phyloP scores from a whole-genome alignment of 2,329 filamentous ascomycete species.

The Cercospora sp. region DNA sequence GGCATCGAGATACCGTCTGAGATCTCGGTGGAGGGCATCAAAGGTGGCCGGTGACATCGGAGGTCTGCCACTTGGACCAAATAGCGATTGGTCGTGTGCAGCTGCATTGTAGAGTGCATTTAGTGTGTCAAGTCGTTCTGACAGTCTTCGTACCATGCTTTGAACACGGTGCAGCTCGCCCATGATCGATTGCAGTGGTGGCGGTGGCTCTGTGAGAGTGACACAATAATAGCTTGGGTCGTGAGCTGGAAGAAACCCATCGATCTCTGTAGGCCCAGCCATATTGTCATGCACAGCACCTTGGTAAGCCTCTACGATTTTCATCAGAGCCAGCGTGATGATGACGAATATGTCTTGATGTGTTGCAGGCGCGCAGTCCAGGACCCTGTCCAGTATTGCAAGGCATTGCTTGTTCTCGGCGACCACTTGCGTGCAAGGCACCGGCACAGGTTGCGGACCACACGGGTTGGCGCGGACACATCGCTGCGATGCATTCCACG shows the following conservation, averaged over 20 bases:
- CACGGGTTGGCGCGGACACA: not conserved
- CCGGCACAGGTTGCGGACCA: not conserved
- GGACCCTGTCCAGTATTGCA: not conserved
- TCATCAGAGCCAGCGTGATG: not conserved
- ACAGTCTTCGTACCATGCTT: not conserved
- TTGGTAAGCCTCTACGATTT: not conserved
- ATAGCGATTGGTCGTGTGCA: not conserved
- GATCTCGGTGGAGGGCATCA: not conserved
- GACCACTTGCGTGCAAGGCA: not conserved
- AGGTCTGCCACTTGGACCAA: not conserved
- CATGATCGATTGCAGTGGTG: not conserved
- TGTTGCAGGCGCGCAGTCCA: not conserved
- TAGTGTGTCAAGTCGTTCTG: not conserved
- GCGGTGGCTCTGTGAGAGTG: not conserved
- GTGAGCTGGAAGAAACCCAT: not conserved
- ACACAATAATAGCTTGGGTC: not conserved
- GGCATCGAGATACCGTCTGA: not conserved
- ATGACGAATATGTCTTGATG: not conserved
- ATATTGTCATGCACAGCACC: slow-evolving; percentile 30
- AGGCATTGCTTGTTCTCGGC: not conserved
- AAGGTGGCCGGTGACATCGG: not conserved
- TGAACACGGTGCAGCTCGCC: not conserved
- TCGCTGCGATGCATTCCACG: not conserved
- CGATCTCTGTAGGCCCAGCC: not conserved
- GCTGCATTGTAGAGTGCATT: not conserved